phyloP scores from a whole-genome alignment of 768 basidiomycete genomes.

The Rhizopogon roseolus region DNA sequence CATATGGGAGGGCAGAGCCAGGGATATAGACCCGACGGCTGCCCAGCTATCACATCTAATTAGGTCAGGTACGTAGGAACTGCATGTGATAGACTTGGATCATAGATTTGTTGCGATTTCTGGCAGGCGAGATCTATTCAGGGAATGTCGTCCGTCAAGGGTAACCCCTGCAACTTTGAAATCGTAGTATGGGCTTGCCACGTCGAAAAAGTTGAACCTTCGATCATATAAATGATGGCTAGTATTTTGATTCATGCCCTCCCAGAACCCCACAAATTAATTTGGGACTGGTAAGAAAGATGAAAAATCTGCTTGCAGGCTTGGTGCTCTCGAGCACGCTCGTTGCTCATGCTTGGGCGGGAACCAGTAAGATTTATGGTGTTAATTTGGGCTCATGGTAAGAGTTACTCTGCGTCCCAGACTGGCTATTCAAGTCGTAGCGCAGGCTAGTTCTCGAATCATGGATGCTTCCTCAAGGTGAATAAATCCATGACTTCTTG shows the following conservation, averaged over 20 bases:
- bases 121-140: no score
- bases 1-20: no score
- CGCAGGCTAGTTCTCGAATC: slow-evolving; percentile 70
- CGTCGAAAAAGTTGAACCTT: no score
- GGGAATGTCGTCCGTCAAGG: no score
- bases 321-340: slow-evolving; percentile 12
- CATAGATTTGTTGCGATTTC: no score
- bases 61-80: no score
- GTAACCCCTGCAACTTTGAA: no score
- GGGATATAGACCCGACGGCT: no score
- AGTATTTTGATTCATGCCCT: neutral
- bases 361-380: slow-evolving; percentile 52
- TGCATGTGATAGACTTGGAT: no score
- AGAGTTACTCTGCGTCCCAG: slow-evolving; percentile 1
- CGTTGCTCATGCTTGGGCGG: slow-evolving; percentile 14
- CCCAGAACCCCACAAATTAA: no score
- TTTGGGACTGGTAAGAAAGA: neutral
- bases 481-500: neutral
- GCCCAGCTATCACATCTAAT: no score
- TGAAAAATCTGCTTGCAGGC: slow-evolving; percentile 13
- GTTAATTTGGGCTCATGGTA: slow-evolving; percentile 70
- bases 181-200: no score
- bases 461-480: slow-evolving; percentile 80
- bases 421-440: neutral
- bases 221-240: neutral